Evolutionary conservation across 148 eudicot species (phyloP), one percentile per base, ranked within the genome.

Genomic region (Heliamphora exappendiculata): DNA sequence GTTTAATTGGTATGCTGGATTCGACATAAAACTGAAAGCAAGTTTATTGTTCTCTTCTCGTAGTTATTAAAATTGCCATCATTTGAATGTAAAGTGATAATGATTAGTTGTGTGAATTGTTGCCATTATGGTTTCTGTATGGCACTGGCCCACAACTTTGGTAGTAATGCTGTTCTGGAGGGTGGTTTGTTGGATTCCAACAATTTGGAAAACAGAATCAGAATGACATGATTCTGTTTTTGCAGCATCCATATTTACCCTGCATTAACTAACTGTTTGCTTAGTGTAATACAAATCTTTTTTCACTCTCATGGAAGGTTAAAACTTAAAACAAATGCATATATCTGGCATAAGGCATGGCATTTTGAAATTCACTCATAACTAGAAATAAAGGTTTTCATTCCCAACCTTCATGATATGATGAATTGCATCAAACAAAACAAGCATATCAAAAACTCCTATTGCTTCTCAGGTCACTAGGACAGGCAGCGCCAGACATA

Each of bases 401-500:
- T 39, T 39, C 41, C 28, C 19, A 17, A 54, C 3, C 63, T 74
- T 24, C 49, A 41, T 11, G 28, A 72, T 2, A 71, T 29, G 55
- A 16, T 29, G n/a, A 54, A 49, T 16, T 7, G 24, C 72, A n/a
- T 73, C 20, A 1, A 37, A 57, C 14, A 34, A 34, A 7, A 24
- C 20, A 17, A 39, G 10, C 34, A 63, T 42, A 62, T 26, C 0
- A 53, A 37, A 31, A 76, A 8, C 22, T 33, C 31, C 20, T 3
- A 33, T 54, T 51, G 51, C 44, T 42, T 78, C n/a, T 71, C 84
- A 95, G 99, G 87, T 88, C 99, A 72, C 90, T 95, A 11, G 99
- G 99, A 70, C 99, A 93, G 83, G 96, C 94, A 63, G 99, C 97
- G 33, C 99, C 99, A 31, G 98, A 95, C 67, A 87, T 95, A 45